A percentile compares a stretch with the other conserved stretches of the same genome.
phyloP scores from a whole-genome alignment of 2,329 filamentous ascomycete genomes.

The Colletotrichum spaethianum region DNA sequence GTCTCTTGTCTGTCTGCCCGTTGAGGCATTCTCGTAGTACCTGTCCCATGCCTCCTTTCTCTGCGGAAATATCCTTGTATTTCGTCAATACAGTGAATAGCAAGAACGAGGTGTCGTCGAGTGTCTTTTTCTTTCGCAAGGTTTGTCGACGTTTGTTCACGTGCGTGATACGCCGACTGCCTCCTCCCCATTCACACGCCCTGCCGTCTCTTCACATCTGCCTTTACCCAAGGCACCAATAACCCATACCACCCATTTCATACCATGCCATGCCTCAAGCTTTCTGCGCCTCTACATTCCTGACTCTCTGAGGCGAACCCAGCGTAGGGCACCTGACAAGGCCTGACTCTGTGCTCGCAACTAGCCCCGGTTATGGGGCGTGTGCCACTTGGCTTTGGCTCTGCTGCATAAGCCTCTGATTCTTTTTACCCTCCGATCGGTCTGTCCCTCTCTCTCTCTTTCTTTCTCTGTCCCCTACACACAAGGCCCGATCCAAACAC shows the following conservation, averaged over 20 bases:
- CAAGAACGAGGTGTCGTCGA: neutral
- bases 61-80: neutral
- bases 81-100: neutral
- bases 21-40: neutral
- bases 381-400: slow-evolving; percentile 31
- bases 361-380: slow-evolving; percentile 39
- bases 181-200: neutral
- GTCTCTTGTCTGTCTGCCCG: slow-evolving; percentile 16
- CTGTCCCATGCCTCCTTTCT: neutral
- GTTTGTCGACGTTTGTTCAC: neutral
- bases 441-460: neutral
- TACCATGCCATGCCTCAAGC: slow-evolving; percentile 27
- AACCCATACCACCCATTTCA: slow-evolving; percentile 1
- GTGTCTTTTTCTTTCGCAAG: neutral
- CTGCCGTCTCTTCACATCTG: neutral
- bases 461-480: neutral
- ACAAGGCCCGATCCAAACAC: slow-evolving; percentile 14
- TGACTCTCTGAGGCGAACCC: slow-evolving; percentile 36
- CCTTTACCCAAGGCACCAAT: neutral
- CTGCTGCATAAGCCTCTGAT: slow-evolving; percentile 38
- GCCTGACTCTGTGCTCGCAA: slow-evolving; percentile 42
- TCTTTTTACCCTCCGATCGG: slow-evolving; percentile 1
- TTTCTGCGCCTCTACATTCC: slow-evolving; percentile 32
- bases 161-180: neutral
- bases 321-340: slow-evolving; percentile 37